Evolutionary conservation across 1,139 yeast species (phyloP).

Genomic region (Taphrina deformans): DNA sequence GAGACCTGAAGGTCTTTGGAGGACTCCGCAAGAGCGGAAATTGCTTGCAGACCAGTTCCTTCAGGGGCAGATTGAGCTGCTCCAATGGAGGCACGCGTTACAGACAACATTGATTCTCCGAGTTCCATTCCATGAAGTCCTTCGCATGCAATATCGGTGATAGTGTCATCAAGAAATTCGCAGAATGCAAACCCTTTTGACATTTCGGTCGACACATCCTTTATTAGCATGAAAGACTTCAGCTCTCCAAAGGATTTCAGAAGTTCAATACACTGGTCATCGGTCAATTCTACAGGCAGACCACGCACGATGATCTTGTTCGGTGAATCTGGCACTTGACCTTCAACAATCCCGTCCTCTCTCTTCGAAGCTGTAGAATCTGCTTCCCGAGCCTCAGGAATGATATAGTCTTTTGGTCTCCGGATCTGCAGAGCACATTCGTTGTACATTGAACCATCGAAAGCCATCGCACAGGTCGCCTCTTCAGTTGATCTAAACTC

Average conservation of each 20-base stretch:
- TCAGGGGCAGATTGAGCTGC: slow-evolving; percentile 41
- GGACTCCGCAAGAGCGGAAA: slow-evolving; percentile 41
- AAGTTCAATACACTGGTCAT: slow-evolving; percentile 47
- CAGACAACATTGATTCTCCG: slow-evolving; percentile 45
- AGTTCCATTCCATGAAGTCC: slow-evolving; percentile 45
- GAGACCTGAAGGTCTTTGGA: slow-evolving; percentile 42
- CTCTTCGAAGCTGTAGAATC: slow-evolving; percentile 40
- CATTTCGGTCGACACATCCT: slow-evolving; percentile 45
- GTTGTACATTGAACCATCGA: slow-evolving; percentile 48
- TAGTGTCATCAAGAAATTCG: slow-evolving; percentile 44
- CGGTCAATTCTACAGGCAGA: slow-evolving; percentile 48
- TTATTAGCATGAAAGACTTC: slow-evolving; percentile 44
- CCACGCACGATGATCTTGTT: slow-evolving; percentile 49
- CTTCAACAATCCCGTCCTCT: slow-evolving; percentile 32
- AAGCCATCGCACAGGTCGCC: slow-evolving; percentile 61
- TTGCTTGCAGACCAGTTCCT: slow-evolving; percentile 39
- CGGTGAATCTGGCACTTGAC: slow-evolving; percentile 43
- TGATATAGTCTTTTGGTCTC: slow-evolving; percentile 67
- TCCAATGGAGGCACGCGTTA: slow-evolving; percentile 46
- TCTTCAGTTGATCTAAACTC: slow-evolving; percentile 57
- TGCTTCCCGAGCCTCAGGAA: slow-evolving; percentile 43
- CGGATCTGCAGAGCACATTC: slow-evolving; percentile 47
- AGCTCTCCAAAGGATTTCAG: slow-evolving; percentile 49
- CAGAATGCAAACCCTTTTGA: slow-evolving; percentile 53
- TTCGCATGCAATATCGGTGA: slow-evolving; percentile 43